phyloP scores from a whole-genome alignment of 768 basidiomycete genomes.

The Russula abietina region DNA sequence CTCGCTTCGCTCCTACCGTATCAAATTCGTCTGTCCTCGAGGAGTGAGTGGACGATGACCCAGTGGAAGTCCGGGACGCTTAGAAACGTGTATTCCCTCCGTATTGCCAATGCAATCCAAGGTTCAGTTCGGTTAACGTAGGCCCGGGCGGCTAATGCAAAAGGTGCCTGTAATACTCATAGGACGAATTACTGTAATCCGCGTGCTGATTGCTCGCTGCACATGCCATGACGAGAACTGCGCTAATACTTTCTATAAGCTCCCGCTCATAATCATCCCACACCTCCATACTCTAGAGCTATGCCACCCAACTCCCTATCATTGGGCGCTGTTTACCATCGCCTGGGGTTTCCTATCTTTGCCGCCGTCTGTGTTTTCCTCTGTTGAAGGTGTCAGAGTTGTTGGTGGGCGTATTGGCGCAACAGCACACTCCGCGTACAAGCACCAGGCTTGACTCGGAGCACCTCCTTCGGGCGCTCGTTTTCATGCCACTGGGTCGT shows the following conservation, averaged over 20 bases:
- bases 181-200: too few relatives aligned
- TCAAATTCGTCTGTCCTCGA: background rate
- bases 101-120: too few relatives aligned
- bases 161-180: too few relatives aligned
- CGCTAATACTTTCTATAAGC: too few relatives aligned
- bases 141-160: too few relatives aligned
- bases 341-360: constrained; percentile 29
- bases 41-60: background rate
- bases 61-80: background rate
- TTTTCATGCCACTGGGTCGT: constrained; percentile 19
- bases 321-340: constrained; percentile 38
- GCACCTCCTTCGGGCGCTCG: constrained; percentile 46
- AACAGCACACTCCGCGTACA: constrained; percentile 73
- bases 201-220: too few relatives aligned
- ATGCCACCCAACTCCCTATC: constrained; percentile 72
- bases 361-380: constrained; percentile 26
- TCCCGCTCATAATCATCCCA: constrained; percentile 73
- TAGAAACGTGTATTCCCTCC: background rate
- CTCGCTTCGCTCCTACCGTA: background rate
- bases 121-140: too few relatives aligned
- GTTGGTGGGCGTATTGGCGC: constrained; percentile 33
- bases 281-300: constrained; percentile 54
- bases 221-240: too few relatives aligned
- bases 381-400: constrained; percentile 22
- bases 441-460: constrained; percentile 75